Evolutionary conservation across 2,329 filamentous ascomycete genomes (phyloP), one percentile per base, ranked within the genome.

Genomic region (Gaeumannomyces sp.): DNA sequence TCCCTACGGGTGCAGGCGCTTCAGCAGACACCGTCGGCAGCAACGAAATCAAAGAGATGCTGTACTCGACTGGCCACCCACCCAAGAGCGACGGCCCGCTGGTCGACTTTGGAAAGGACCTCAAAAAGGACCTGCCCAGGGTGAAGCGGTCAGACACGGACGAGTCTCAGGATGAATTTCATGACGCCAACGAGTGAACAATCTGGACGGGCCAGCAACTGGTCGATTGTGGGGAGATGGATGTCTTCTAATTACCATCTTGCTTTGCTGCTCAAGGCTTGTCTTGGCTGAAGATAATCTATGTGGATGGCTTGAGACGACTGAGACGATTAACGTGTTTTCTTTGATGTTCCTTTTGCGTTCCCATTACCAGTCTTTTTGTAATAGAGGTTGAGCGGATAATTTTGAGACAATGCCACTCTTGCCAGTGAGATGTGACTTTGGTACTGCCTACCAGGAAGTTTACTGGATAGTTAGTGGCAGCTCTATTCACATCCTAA

Each of bases 91-190:
- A 80, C 0, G 83, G 83, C 0, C 81, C 83, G 1, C 73, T 86
- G 61, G 78, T 87, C 45, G 83, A 88, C 71, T 87, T 88, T 65
- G 76, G 81, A 22, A 70, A 79, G 14, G 85, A 87, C 65, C 59
- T 87, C 72, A 81, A 81, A 72, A 81, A 80, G 65, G 72, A 76
- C 29, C 69, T 87, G 53, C 83, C 83, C 1, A 25, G 4, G 65
- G 65, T 75, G 61, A 76, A 74, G 71, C 72, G 73, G 61, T 67
- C 73, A 1, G 75, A 77, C 63, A 77, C 75, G 3, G 70, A 70
- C 29, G 74, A 73, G 38, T 78, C 76, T 29, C 72, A 74, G 29
- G 75, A 79, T 59, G 71, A 73, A 19, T 80, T 80, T 67, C 76
- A 77, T 62, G 77, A 80, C 62, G 77, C 77, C 13, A 68, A 73